Evolutionary conservation across 805 yeast genomes (phyloP).

Genomic region (Peterozyma toletana): DNA sequence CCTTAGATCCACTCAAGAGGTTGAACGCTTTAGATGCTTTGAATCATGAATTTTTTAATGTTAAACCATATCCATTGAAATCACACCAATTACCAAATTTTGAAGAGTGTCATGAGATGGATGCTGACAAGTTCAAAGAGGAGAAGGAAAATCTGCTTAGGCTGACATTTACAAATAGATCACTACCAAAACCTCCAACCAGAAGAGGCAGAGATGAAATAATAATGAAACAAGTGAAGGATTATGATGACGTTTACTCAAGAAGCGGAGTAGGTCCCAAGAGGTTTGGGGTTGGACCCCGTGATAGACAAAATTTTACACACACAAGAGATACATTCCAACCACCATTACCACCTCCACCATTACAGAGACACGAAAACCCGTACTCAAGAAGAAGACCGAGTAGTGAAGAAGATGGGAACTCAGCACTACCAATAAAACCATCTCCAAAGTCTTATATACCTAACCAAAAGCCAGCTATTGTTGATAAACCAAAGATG

Average conservation of each 20-base stretch:
- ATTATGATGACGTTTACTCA: no score
- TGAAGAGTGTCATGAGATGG: conserved; percentile 88
- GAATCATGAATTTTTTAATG: conserved; percentile 58
- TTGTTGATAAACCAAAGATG: background rate
- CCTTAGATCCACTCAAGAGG: conserved; percentile 65
- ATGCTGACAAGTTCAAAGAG: conserved; percentile 50
- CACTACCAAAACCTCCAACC: background rate
- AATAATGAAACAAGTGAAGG: no score
- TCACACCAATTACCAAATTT: conserved; percentile 54
- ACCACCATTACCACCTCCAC: no score
- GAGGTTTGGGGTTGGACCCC: no score
- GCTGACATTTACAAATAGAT: background rate
- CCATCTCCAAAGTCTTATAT: background rate
- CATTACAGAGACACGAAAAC: background rate
- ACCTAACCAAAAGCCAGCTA: background rate
- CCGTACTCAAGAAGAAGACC: background rate
- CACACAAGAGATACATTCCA: no score
- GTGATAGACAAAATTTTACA: no score
- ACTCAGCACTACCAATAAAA: background rate
- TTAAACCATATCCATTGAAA: conserved; percentile 56
- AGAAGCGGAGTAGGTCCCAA: no score
- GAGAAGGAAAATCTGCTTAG: conserved; percentile 15
- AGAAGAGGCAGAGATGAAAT: background rate
- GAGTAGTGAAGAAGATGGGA: background rate
- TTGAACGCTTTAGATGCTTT: conserved; percentile 77